Evolutionary conservation across 106 monocot species (phyloP), one percentile per base, ranked within the genome.

Genomic region (Posidonia australis): DNA sequence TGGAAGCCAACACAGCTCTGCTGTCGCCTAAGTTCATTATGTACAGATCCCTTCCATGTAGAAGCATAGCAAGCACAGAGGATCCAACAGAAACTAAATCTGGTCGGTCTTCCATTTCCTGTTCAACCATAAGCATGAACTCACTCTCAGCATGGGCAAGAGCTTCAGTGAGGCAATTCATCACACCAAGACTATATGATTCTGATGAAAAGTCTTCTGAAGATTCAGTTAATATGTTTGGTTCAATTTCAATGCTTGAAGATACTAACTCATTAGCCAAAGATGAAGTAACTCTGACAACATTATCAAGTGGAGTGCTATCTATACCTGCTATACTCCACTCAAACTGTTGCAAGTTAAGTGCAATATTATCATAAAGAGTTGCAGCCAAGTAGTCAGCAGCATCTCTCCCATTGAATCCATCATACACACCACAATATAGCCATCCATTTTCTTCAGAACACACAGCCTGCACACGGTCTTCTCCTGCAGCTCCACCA

Each of bases 401-500:
- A n/a, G 88, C 88, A 77, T 92, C 92, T 41, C 92, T 59, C 5
- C 92, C 92, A 67, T 88, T 92, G 62, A 92, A 92, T 58, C 92
- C 92, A 70, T 92, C 92, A 62, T 92, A 92, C 51, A 92, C 73
- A 49, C 88, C 92, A 68, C 92, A 92, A 63, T 88, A 88, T 25
- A 92, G 19, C 87, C 82, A 83, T 47, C 88, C 92, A 74, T 88
- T 85, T 64, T 76, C 79, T 68, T 88, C 88, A 21, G 92, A 88
- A 60, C 92, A 92, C 20, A 88, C 88, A 47, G 82, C 92, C 69
- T 92, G 92, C 18, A 92, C 92, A 49, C 92, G 72, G 61, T 92
- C 92, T 77, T 92, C 88, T 36, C 92, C 92, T 23, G 92, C 92
- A 36, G 92, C 85, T 70, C 92, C 92, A 49, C 92, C 92, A 53